phyloP scores from a whole-genome alignment of 1,139 yeast genomes.

The Geotrichum siamense region DNA sequence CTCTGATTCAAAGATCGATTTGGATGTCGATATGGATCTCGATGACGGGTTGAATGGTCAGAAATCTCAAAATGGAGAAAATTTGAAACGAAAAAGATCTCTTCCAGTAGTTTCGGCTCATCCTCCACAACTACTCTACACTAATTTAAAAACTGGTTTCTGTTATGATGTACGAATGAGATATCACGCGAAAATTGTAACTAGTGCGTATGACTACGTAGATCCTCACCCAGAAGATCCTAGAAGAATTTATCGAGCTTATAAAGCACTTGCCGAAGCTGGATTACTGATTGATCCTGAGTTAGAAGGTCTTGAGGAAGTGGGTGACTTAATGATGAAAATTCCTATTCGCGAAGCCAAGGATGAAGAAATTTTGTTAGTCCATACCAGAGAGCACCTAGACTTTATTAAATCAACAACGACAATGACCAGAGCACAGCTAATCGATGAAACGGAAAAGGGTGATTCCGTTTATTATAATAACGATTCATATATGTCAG shows the following conservation, averaged over 20 bases:
- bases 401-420: conserved; percentile 70
- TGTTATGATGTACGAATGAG: conserved; percentile 97
- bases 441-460: conserved; percentile 76
- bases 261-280: conserved; percentile 87
- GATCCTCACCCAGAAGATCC: conserved; percentile 99
- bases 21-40: too few species aligned
- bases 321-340: conserved; percentile 84
- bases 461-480: conserved; percentile 96
- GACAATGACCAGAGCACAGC: conserved; percentile 67
- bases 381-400: conserved; percentile 77
- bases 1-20: too few species aligned
- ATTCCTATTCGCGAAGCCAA: conserved; percentile 88
- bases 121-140: conserved; percentile 51
- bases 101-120: conserved; percentile 10
- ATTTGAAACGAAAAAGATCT: conserved; percentile 5
- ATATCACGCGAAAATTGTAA: conserved; percentile 89
- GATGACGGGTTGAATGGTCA: too few species aligned
- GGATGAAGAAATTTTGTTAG: conserved; percentile 75
- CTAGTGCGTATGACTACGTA: conserved; percentile 85
- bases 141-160: conserved; percentile 80
- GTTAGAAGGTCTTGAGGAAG: conserved; percentile 68
- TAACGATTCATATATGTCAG: conserved; percentile 81
- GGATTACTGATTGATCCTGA: conserved; percentile 81
- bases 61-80: background rate
- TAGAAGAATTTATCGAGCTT: conserved; percentile 86